Conservation (phyloP, 2,329 filamentous ascomycete species). For the Aspergillus piperis region DNA sequence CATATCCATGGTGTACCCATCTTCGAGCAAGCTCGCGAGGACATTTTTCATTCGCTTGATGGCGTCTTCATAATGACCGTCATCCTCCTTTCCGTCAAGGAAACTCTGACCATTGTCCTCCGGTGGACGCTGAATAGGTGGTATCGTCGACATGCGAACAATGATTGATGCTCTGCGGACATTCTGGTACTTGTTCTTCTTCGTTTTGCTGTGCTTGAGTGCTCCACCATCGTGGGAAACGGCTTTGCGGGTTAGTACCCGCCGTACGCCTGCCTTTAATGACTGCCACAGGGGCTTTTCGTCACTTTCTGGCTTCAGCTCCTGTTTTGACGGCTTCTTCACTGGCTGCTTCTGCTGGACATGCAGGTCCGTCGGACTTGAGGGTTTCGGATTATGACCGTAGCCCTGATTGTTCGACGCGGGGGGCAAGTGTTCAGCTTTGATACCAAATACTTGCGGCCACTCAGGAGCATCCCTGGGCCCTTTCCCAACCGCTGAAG, state of each 20-base stretch:
- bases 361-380: not conserved
- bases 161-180: slow-evolving; percentile 5
- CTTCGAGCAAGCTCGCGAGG: slow-evolving; percentile 1
- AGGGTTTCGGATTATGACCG: not conserved
- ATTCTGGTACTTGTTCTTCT: not conserved
- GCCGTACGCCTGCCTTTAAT: slow-evolving; percentile 3
- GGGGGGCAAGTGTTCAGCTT: not conserved
- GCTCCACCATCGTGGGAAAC: not conserved
- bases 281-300: slow-evolving; percentile 2
- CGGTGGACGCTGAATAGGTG: not conserved
- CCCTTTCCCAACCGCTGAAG: not conserved
- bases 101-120: not conserved
- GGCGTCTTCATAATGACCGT: slow-evolving; percentile 2
- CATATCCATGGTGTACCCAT: slow-evolving; percentile 4
- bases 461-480: not conserved
- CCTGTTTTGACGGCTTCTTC: slow-evolving; percentile 1
- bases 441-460: not conserved
- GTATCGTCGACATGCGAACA: slow-evolving; percentile 2
- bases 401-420: not conserved
- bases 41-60: slow-evolving; percentile 8
- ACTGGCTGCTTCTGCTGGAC: not conserved
- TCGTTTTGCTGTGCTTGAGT: not conserved
- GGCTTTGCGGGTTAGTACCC: slow-evolving; percentile 4
- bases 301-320: not conserved
- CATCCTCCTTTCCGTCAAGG: not conserved